These are phyloP conservation scores for Coniochaeta hoffmannii DNA, from an alignment of 2,329 filamentous ascomycete genomes.

Conservation along the genomic window DNA sequence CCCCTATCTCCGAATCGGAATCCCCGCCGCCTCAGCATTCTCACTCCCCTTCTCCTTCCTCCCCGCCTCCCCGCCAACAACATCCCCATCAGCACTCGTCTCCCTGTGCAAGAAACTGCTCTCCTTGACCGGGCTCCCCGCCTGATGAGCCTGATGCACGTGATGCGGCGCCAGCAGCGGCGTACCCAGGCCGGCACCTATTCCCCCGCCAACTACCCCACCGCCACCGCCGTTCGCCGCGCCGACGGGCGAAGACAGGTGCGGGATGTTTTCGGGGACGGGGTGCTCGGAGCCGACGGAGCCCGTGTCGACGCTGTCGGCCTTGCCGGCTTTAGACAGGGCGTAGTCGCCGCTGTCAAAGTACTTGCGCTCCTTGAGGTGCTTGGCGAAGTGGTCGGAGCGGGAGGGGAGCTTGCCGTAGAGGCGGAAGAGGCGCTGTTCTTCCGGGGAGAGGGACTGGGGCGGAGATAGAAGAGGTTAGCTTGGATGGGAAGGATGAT, in stretches of 20 bases:
- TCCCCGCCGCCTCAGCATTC: constrained; percentile 25
- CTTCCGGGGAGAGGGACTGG: constrained; percentile 85
- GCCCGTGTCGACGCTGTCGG: constrained; percentile 86
- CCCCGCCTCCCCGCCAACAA: constrained; percentile 9
- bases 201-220: constrained; percentile 1
- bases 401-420: constrained; percentile 97
- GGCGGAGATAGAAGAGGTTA: neutral
- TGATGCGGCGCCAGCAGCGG: constrained; percentile 33
- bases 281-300: constrained; percentile 93
- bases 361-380: constrained; percentile 98
- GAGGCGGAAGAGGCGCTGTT: constrained; percentile 92
- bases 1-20: constrained; percentile 56
- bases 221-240: constrained; percentile 19
- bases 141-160: constrained; percentile 33
- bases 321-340: constrained; percentile 95
- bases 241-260: constrained; percentile 63
- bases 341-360: constrained; percentile 96
- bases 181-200: constrained; percentile 23
- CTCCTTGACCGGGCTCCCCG: constrained; percentile 84
- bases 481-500: neutral
- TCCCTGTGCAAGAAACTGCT: constrained; percentile 78
- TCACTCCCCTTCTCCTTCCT: constrained; percentile 8
- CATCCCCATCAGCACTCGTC: constrained; percentile 58
- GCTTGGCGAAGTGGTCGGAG: constrained; percentile 94
- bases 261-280: constrained; percentile 89